Percentiles rank a stretch among this genome's conserved stretches.
Conservation (phyloP, 768 basidiomycete species). For the Lyophyllum semitale region DNA sequence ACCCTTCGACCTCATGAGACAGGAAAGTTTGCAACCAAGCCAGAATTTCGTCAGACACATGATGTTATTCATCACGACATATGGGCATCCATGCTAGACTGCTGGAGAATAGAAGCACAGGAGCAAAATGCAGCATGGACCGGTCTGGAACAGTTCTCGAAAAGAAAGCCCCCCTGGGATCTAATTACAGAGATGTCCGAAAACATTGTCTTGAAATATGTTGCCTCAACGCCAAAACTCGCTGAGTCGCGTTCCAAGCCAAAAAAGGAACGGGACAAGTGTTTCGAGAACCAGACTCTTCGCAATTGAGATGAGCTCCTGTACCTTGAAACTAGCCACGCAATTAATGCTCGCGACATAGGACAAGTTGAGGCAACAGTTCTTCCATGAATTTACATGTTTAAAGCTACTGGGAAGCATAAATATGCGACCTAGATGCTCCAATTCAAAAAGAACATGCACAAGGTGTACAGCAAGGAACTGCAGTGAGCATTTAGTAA, state of each 20-base stretch:
- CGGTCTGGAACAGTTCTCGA: conserved; percentile 21
- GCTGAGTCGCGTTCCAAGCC: too few relatives aligned
- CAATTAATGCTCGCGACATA: conserved; percentile 31
- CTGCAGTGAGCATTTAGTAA: conserved; percentile 11
- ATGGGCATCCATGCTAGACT: conserved; percentile 13
- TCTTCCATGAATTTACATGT: conserved; percentile 28
- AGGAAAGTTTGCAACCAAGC: conserved; percentile 20
- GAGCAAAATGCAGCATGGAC: neutral
- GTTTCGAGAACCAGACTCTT: too few relatives aligned
- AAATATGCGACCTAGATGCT: conserved; percentile 26
- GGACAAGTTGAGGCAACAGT: conserved; percentile 29
- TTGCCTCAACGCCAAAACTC: too few relatives aligned
- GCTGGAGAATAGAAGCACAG: conserved; percentile 25
- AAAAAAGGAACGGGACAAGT: too few relatives aligned
- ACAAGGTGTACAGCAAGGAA: conserved; percentile 16
- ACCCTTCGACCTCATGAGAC: conserved; percentile 27
- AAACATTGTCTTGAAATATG: conserved; percentile 11
- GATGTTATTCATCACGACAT: conserved; percentile 24
- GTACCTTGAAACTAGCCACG: conserved; percentile 30
- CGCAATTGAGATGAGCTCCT: too few relatives aligned
- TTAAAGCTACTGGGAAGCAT: conserved; percentile 30
- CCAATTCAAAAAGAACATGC: conserved; percentile 21
- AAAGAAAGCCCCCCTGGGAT: conserved; percentile 20
- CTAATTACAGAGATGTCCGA: conserved; percentile 17
- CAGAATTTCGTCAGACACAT: conserved; percentile 30